Percentiles rank a stretch among this genome's conserved stretches.
These are phyloP conservation scores for Naganishia vishniacii DNA, from an alignment of 768 basidiomycete genomes.

Conservation along the genomic window DNA sequence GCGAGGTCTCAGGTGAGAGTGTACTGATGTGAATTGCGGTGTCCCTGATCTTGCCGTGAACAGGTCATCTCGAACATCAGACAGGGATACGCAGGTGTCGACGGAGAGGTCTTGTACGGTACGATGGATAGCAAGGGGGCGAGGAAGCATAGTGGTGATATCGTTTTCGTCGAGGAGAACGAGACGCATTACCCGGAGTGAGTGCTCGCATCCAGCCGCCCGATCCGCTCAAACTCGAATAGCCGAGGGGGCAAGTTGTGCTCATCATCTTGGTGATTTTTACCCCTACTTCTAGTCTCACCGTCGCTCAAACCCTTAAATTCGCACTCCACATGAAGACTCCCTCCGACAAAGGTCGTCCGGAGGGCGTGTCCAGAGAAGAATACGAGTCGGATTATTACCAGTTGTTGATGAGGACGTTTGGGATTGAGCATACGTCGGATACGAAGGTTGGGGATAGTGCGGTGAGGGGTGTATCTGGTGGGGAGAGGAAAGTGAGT, in stretches of 20 bases:
- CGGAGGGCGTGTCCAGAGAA: constrained; percentile 29
- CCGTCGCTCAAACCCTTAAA: constrained; percentile 41
- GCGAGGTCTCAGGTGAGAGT: too few species aligned
- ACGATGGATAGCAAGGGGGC: constrained; percentile 24
- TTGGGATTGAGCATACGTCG: constrained; percentile 42
- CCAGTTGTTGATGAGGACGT: constrained; percentile 35
- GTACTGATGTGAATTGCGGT: neutral
- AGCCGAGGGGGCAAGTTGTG: neutral
- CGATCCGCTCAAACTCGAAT: neutral
- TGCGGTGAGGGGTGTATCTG: constrained; percentile 49
- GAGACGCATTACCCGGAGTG: constrained; percentile 18
- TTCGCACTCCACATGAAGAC: constrained; percentile 41
- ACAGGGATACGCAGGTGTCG: constrained; percentile 61
- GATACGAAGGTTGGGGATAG: constrained; percentile 49
- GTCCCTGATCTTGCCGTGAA: neutral
- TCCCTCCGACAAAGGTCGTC: constrained; percentile 27
- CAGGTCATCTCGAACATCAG: constrained; percentile 20
- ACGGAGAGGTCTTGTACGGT: constrained; percentile 57
- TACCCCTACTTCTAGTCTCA: constrained; percentile 32
- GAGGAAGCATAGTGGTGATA: constrained; percentile 3
- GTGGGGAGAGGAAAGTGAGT: constrained; percentile 22
- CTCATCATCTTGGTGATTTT: constrained; percentile 12
- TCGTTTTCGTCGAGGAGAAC: constrained; percentile 22
- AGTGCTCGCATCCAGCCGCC: neutral
- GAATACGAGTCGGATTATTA: constrained; percentile 43